Percentiles rank a stretch among this genome's conserved stretches.
phyloP scores from a whole-genome alignment of 2,329 filamentous ascomycete species.

The Talaromyces amestolkiae region DNA sequence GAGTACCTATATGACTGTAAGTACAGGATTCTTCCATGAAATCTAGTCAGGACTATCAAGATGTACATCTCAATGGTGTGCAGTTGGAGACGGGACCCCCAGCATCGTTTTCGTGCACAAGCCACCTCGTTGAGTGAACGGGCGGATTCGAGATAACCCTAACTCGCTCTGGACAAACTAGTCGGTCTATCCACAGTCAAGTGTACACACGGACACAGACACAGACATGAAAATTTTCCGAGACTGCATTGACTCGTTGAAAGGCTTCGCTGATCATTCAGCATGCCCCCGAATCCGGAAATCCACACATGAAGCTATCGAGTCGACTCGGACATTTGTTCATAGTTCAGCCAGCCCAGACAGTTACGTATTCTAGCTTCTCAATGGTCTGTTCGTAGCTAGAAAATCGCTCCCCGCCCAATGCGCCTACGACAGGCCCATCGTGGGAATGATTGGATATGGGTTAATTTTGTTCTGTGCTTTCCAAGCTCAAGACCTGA shows the following conservation, averaged over 20 bases:
- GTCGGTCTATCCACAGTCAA: neutral
- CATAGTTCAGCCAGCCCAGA: slow-evolving; percentile 11
- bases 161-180: neutral
- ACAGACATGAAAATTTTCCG: neutral
- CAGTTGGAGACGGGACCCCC: neutral
- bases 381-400: neutral
- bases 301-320: slow-evolving; percentile 14
- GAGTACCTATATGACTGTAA: neutral
- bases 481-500: slow-evolving; percentile 2
- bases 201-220: neutral
- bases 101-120: neutral
- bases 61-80: neutral
- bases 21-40: neutral
- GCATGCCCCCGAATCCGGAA: neutral
- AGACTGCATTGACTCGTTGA: neutral
- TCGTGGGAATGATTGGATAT: slow-evolving; percentile 1
- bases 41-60: neutral
- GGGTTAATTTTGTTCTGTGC: neutral
- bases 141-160: neutral
- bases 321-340: slow-evolving; percentile 14
- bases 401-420: neutral
- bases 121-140: slow-evolving; percentile 1
- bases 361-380: neutral
- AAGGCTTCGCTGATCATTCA: neutral
- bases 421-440: neutral